Evolutionary conservation across 352 stramenopile genomes (phyloP), one percentile per base, ranked within the genome.

Genomic region (Globisporangium barbulae): DNA sequence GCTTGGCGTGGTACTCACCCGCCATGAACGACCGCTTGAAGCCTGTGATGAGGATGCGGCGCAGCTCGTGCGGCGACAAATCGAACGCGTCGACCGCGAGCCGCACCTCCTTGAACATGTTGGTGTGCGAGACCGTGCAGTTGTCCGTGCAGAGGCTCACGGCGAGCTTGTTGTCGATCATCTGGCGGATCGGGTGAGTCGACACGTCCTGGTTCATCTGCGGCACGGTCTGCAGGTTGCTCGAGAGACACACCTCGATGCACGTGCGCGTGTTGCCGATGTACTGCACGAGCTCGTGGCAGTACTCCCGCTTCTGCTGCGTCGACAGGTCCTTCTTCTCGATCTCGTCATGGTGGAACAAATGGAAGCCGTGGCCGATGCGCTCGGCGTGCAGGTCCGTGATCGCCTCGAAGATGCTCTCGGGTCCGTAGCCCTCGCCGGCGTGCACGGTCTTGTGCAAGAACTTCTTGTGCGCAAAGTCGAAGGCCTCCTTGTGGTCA

Each of bases 391-490:
- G 86, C 25, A 96, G 70, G 56, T 97, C 85, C 37, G 83, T 96
- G 42, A 96, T 91, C 3, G 89, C 88, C 49, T 90, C 58, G 63
- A 94, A 94, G 61, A 97, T 96, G 59, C 78, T 92, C 71, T 97
- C 89, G 1, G 89, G 85, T 0, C 89, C 89, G 56, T 93, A 96
- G 10, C 81, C 86, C 72, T 97, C 88, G 30, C 88, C 89, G 2
- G 89, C 88, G 65, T 97, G 88, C 52, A 96, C 89, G 9, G 89
- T 97, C 71, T 90, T 94, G 72, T 94, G 80, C 72, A 97, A 61
- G 53, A 96, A 94, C 57, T 94, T 94, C 69, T 89, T 90, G 73
- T 93, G 88, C 39, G 88, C 89, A 63, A 94, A 91, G 19, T 76
- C 78, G 58, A 93, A 97, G 4, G 89, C 89, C 35, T 92, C 85